Evolutionary conservation across 371 early-diverging fungal genomes (phyloP).

Genomic region (Gilbertella persicaria): DNA sequence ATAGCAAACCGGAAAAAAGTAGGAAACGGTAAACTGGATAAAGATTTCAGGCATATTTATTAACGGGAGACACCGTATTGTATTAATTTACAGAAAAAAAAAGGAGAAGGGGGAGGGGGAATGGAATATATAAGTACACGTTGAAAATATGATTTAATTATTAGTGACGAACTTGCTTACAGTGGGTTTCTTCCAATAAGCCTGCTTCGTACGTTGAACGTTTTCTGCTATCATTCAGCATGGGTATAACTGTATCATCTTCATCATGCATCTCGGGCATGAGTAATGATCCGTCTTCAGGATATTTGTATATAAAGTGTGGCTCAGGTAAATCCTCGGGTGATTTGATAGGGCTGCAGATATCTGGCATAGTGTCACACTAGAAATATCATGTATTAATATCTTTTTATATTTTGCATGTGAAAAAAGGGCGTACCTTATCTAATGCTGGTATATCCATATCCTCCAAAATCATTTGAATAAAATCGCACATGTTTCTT

Average conservation of each 20-base stretch:
- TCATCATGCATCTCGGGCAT: conserved; percentile 31
- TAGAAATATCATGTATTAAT: background rate
- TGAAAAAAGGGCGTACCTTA: conserved; percentile 30
- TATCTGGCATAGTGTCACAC: conserved; percentile 15
- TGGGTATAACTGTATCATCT: background rate
- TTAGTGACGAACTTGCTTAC: background rate
- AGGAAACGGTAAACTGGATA: too few species aligned
- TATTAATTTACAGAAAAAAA: too few species aligned
- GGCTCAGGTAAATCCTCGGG: conserved; percentile 25
- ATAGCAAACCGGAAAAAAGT: too few species aligned
- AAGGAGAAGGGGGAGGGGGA: too few species aligned
- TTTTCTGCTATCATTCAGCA: background rate
- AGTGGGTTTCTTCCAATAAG: background rate
- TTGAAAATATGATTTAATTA: background rate
- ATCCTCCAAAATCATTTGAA: conserved; percentile 44
- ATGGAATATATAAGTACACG: too few species aligned
- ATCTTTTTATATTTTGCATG: background rate
- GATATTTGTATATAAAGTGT: conserved; percentile 40
- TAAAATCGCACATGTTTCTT: conserved; percentile 47
- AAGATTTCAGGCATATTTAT: too few species aligned
- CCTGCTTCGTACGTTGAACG: conserved; percentile 4
- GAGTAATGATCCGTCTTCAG: conserved; percentile 45
- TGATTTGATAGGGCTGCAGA: conserved; percentile 18
- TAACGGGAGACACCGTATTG: too few species aligned
- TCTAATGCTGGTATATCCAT: conserved; percentile 45